Evolutionary conservation across 129 eudicot species (phyloP).

Genomic region (Dittrichia graveolens): DNA sequence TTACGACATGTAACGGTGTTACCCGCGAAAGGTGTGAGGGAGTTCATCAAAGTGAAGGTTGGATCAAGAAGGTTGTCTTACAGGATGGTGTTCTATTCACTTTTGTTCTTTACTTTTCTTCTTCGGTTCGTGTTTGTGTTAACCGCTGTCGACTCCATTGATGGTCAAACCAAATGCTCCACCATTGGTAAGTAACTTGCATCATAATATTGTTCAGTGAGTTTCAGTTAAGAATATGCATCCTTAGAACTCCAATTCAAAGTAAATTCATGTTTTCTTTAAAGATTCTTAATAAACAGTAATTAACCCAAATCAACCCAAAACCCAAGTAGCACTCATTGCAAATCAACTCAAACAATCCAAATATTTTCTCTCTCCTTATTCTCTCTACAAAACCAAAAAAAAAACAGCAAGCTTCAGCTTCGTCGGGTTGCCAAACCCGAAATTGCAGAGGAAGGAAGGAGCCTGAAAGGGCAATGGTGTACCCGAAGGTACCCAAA

Average conservation of each 20-base stretch:
- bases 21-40: conserved; percentile 77
- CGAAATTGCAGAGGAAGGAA: too few species aligned
- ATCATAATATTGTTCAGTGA: background rate
- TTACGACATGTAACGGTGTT: conserved; percentile 84
- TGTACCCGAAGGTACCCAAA: too few species aligned
- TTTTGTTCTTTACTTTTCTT: conserved; percentile 73
- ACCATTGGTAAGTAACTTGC: conserved; percentile 51
- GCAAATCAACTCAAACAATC: too few species aligned
- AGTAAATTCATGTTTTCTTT: background rate
- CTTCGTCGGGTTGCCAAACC: too few species aligned
- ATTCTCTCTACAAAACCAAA: too few species aligned
- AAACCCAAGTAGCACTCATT: too few species aligned
- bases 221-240: background rate
- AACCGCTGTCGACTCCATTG: conserved; percentile 81
- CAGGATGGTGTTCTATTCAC: conserved; percentile 83
- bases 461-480: too few species aligned
- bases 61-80: conserved; percentile 77
- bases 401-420: too few species aligned
- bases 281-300: background rate
- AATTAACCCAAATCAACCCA: too few species aligned
- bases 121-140: conserved; percentile 80
- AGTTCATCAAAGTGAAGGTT: conserved; percentile 76
- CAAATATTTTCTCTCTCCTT: too few species aligned
- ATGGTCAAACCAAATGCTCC: conserved; percentile 76
- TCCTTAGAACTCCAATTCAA: too few species aligned